Evolutionary conservation across 306 rosid species (phyloP).

Genomic region (Ceratonia siliqua): DNA sequence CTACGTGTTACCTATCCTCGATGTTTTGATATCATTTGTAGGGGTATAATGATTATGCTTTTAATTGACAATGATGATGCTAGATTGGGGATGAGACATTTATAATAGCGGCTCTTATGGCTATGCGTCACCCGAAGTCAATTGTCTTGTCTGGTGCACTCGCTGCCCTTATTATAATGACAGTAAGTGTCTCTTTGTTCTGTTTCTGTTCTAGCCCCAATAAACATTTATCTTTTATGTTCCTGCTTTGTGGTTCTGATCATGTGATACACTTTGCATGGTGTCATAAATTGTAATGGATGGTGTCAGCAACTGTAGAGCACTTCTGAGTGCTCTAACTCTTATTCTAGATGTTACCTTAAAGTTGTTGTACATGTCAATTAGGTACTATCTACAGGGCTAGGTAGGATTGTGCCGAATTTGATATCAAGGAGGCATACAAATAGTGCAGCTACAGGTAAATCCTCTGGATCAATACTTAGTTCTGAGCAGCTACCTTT

Average conservation of each 20-base stretch:
- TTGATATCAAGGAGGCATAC: slow-evolving; percentile 99
- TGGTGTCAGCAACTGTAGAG: slow-evolving; percentile 35
- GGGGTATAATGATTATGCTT: not conserved
- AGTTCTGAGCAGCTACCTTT: not conserved
- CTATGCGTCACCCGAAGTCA: slow-evolving; percentile 99
- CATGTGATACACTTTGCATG: slow-evolving; percentile 30
- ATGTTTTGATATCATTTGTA: not conserved
- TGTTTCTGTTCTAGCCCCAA: not conserved
- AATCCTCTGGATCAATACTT: not conserved
- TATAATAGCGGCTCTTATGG: slow-evolving; percentile 98
- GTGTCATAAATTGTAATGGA: slow-evolving; percentile 9
- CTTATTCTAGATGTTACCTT: slow-evolving; percentile 31
- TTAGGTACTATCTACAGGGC: slow-evolving; percentile 95
- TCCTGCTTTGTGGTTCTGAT: slow-evolving; percentile 24
- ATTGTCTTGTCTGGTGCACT: slow-evolving; percentile 95
- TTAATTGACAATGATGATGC: slow-evolving; percentile 42
- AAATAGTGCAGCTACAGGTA: slow-evolving; percentile 99
- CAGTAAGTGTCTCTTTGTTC: slow-evolving; percentile 47
- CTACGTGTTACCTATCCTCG: not conserved
- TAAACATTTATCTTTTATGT: not conserved
- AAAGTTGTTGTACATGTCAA: slow-evolving; percentile 41
- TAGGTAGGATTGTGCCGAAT: slow-evolving; percentile 98
- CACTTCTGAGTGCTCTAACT: slow-evolving; percentile 32
- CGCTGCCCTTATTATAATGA: slow-evolving; percentile 85
- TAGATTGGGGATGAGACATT: slow-evolving; percentile 99